Percentiles rank a stretch among this genome's conserved stretches.
These are phyloP conservation scores for Nicotiana tomentosiformis DNA, from an alignment of 257 asterid species.

Conservation along the genomic window DNA sequence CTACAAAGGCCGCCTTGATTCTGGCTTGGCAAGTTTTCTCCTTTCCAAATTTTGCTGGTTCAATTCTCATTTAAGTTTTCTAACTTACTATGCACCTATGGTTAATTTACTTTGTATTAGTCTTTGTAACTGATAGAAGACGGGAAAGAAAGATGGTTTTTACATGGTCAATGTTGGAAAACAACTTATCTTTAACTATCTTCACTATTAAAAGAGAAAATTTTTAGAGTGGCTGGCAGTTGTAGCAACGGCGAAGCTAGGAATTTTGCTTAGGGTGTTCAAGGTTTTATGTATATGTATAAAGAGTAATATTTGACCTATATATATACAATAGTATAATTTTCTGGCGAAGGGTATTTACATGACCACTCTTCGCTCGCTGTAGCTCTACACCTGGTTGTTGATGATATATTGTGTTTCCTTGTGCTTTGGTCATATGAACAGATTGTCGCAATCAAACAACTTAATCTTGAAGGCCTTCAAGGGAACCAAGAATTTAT, in stretches of 20 bases:
- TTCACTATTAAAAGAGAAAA: neutral
- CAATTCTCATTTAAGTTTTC: neutral
- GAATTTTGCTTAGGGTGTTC: too few relatives aligned
- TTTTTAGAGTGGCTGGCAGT: neutral
- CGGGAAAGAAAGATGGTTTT: neutral
- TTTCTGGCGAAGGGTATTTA: too few relatives aligned
- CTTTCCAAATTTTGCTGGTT: neutral
- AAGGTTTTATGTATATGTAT: too few relatives aligned
- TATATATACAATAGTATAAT: too few relatives aligned
- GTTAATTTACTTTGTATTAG: too few relatives aligned
- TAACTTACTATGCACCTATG: neutral
- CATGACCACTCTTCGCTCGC: too few relatives aligned
- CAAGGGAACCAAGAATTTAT: slow-evolving; percentile 25
- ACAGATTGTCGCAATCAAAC: slow-evolving; percentile 42
- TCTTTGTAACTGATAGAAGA: neutral
- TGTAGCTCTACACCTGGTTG: neutral
- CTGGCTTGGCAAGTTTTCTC: slow-evolving; percentile 41
- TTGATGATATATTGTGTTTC: neutral
- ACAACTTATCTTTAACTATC: neutral
- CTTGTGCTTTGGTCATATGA: slow-evolving; percentile 1
- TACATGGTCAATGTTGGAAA: neutral
- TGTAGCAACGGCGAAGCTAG: neutral
- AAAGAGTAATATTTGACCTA: too few relatives aligned
- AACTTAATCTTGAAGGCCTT: slow-evolving; percentile 17
- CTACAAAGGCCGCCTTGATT: slow-evolving; percentile 62